Base-by-base conservation (phyloP, 805 yeast genomes). In the Zygosaccharomyces bailii region DNA sequence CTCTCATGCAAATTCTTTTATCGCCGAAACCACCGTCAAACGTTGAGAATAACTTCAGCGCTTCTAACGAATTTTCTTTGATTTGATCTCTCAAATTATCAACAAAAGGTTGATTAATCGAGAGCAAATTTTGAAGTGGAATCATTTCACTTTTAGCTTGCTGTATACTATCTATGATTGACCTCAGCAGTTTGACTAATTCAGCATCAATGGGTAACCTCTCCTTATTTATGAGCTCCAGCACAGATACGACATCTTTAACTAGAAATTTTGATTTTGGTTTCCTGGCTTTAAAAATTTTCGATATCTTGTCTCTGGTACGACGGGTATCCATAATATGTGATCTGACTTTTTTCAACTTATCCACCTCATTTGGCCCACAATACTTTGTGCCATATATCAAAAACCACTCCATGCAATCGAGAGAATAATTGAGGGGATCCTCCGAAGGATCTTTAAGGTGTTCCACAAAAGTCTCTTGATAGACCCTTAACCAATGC, bases 11-110 rank as follows among this genome's bases (percentile, higher is more conserved):
- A 4, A 71, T 63, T 39, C 78, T 59, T 3, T 51, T 48, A 46
- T 67, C 71, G 4, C 44, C 23, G 0, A 40, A 39, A 3, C 59
- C 63, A n/a, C 70, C 71, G 34, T 54, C 46, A 40, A 64, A 60
- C 16, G 46, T 52, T 2, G 25, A 30, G 1, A 57, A 36, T 4
- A 57, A 21, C 6, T 44, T 32, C 9, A 47, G 25, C 1, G 40
- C 38, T 8, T 49, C 46, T 2, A 39, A 16, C 2, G 43, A 41
- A 31, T 45, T 42, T 13, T 39, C 29, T 4, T 46, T 43, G 11
- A 43, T 36, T 2, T 37, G 36, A 2, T 42, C 35, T 17, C 48
- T 38, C 4, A 55, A 13, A 17, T 33, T 34, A 5, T 36, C 43
- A 16, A 53, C 34, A 23, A 45, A 48, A 13, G 29, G 45, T 7